Evolutionary conservation across 192 early-diverging fungal species (phyloP).

Genomic region (Coemansia asiatica): DNA sequence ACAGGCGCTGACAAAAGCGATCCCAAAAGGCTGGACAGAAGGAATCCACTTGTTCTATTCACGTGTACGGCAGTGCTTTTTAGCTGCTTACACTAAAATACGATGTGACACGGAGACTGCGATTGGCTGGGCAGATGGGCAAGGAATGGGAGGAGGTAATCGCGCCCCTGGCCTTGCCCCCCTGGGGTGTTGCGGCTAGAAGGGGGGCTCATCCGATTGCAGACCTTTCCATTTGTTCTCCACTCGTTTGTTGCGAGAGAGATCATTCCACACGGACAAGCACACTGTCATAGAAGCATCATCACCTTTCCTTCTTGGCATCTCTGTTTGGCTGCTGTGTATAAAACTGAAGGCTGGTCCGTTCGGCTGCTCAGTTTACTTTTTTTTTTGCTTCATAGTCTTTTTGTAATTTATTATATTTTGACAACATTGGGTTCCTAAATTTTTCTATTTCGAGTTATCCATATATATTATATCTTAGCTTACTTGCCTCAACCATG

Average conservation of each 20-base stretch:
- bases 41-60: not conserved
- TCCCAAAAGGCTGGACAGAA: not conserved
- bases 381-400: not conserved
- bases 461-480: too few species aligned
- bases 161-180: not conserved
- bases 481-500: constrained; percentile 15
- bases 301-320: not conserved
- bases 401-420: too few species aligned
- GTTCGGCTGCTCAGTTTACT: not conserved
- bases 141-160: not conserved
- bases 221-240: not conserved
- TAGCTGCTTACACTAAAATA: not conserved
- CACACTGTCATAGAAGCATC: not conserved
- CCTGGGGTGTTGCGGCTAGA: not conserved
- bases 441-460: too few species aligned
- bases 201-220: too few species aligned
- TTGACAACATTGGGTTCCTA: too few species aligned
- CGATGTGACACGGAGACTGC: not conserved
- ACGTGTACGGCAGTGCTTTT: not conserved
- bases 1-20: not conserved
- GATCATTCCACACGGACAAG: not conserved
- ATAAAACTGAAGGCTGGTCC: too few species aligned
- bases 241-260: constrained; percentile 1
- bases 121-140: not conserved
- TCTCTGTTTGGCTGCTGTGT: not conserved